Evolutionary conservation across 345 rosid species (phyloP).

Genomic region (Pseudoturritis turrita): DNA sequence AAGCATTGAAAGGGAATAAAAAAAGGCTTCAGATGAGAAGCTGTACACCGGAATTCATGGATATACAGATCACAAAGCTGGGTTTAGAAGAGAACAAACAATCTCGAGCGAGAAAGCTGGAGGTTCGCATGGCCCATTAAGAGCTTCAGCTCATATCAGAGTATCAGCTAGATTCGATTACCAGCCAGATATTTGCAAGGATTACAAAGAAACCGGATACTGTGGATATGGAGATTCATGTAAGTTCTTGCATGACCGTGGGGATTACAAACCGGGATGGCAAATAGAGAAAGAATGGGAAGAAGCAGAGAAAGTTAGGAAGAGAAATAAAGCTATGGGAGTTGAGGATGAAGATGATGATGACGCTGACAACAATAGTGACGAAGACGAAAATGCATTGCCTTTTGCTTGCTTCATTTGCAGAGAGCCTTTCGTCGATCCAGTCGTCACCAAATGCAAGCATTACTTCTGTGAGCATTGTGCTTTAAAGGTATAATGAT

Average conservation of each 20-base stretch:
- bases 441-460: slow-evolving; percentile 82
- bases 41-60: slow-evolving; percentile 76
- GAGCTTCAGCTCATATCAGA: slow-evolving; percentile 93
- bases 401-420: slow-evolving; percentile 92
- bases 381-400: slow-evolving; percentile 52
- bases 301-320: slow-evolving; percentile 78
- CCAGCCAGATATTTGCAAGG: slow-evolving; percentile 90
- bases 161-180: slow-evolving; percentile 90
- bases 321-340: slow-evolving; percentile 71
- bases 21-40: slow-evolving; percentile 45
- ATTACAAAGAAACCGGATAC: slow-evolving; percentile 90
- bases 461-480: slow-evolving; percentile 95
- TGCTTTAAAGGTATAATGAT: slow-evolving; percentile 61
- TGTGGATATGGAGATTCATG: slow-evolving; percentile 94
- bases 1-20: slow-evolving; percentile 59
- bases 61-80: slow-evolving; percentile 84
- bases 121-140: slow-evolving; percentile 83
- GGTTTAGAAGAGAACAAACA: slow-evolving; percentile 85
- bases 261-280: slow-evolving; percentile 94
- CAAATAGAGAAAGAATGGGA: slow-evolving; percentile 91
- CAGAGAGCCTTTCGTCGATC: slow-evolving; percentile 71
- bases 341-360: slow-evolving; percentile 51
- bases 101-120: slow-evolving; percentile 92
- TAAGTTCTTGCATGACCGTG: slow-evolving; percentile 89
- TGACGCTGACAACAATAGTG: slow-evolving; percentile 25